Percentiles rank a stretch among this genome's conserved stretches.
Evolutionary conservation across 192 early-diverging fungal species (phyloP).

Genomic region (Umbelopsis vinacea): DNA sequence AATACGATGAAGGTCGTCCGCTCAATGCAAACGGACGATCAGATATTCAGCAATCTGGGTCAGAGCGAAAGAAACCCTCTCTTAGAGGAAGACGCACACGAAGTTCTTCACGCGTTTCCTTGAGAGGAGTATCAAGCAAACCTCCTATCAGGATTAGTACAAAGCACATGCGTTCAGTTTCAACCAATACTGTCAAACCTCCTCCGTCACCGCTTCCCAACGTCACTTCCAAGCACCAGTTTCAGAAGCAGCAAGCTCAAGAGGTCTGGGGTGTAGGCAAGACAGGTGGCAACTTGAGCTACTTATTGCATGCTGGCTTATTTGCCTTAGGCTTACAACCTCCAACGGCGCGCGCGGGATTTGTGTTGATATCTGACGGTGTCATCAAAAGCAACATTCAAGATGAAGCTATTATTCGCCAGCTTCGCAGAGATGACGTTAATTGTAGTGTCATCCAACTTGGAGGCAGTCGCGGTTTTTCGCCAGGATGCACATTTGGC

Average conservation of each 20-base stretch:
- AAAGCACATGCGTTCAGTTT: conserved; percentile 5
- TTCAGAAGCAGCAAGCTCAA: conserved; percentile 24
- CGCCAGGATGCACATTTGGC: conserved; percentile 75
- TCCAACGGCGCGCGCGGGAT: conserved; percentile 44
- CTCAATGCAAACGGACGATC: conserved; percentile 10
- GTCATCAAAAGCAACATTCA: conserved; percentile 74
- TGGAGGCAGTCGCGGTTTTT: conserved; percentile 64
- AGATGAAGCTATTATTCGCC: conserved; percentile 60
- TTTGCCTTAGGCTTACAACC: conserved; percentile 54
- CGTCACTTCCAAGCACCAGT: conserved; percentile 3
- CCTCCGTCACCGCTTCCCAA: not conserved
- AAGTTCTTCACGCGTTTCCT: not conserved
- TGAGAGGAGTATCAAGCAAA: not conserved
- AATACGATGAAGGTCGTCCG: conserved; percentile 5
- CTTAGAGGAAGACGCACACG: not conserved
- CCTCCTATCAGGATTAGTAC: not conserved
- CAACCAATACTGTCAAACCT: not conserved
- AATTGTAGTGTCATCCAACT: conserved; percentile 74
- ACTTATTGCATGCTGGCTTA: conserved; percentile 59
- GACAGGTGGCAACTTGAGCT: conserved; percentile 59
- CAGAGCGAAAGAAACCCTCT: conserved; percentile 5
- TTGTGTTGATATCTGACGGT: conserved; percentile 75
- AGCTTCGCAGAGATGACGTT: conserved; percentile 65
- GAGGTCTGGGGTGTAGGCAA: conserved; percentile 63
- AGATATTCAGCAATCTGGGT: not conserved